Conservation (phyloP, 208 protist species). For the Eutreptiella sp. region DNA sequence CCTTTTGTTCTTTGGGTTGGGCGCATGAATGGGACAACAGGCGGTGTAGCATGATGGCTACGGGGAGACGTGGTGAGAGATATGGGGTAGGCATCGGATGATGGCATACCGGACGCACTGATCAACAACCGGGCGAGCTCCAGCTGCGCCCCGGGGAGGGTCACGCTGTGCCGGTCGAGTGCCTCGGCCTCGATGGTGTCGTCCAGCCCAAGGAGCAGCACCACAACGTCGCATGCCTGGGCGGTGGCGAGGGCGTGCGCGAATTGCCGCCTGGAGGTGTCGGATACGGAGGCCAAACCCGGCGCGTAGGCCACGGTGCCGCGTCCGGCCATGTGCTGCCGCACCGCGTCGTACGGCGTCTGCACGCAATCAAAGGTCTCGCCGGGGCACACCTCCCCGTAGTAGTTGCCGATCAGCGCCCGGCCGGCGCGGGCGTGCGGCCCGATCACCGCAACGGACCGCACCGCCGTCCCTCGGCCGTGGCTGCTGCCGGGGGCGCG, state of each 20-base stretch:
- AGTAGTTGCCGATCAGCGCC: conserved; percentile 31
- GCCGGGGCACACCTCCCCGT: conserved; percentile 20
- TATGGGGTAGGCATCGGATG: too few relatives aligned
- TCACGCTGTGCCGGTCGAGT: conserved; percentile 12
- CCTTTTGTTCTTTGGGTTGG: too few relatives aligned
- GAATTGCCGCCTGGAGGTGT: conserved; percentile 8
- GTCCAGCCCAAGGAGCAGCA: conserved; percentile 30
- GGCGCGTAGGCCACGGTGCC: background rate
- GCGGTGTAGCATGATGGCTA: background rate
- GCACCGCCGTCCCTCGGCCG: background rate
- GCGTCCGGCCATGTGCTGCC: background rate
- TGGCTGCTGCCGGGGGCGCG: background rate
- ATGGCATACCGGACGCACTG: background rate
- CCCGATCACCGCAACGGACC: conserved; percentile 24
- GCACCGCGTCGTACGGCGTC: conserved; percentile 20
- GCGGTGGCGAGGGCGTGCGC: background rate
- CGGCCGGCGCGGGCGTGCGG: conserved; percentile 25
- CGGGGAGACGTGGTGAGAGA: too few relatives aligned
- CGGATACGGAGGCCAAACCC: conserved; percentile 11
- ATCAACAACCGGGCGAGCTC: too few relatives aligned
- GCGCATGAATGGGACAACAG: too few relatives aligned
- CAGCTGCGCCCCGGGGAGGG: conserved; percentile 27
- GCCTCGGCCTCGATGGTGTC: conserved; percentile 25
- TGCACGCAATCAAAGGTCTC: conserved; percentile 24
- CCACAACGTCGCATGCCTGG: conserved; percentile 7